These are phyloP conservation scores for Bombardia bombarda DNA, from an alignment of 495 filamentous ascomycete genomes.

Conservation along the genomic window DNA sequence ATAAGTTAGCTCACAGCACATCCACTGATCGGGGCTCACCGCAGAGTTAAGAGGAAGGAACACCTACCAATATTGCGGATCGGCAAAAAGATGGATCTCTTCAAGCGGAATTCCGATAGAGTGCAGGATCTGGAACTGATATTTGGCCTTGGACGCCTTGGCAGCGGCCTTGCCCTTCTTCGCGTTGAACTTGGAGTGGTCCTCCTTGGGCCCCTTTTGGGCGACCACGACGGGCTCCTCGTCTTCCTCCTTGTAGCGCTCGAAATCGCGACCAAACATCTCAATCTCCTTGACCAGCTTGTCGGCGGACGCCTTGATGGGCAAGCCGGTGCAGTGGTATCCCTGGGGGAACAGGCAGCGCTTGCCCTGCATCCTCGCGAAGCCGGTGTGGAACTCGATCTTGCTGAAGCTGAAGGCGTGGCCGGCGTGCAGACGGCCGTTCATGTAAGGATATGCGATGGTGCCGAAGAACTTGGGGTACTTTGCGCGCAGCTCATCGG, in stretches of 20 bases:
- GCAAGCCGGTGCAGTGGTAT: constrained; percentile 96
- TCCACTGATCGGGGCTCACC: too few species aligned
- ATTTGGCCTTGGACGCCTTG: constrained; percentile 80
- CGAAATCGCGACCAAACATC: constrained; percentile 83
- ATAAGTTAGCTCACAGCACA: too few species aligned
- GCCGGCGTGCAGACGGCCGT: constrained; percentile 80
- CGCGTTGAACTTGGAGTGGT: constrained; percentile 83
- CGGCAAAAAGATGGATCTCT: constrained; percentile 78
- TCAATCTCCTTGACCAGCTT: constrained; percentile 84
- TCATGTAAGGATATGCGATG: constrained; percentile 89
- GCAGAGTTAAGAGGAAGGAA: too few species aligned
- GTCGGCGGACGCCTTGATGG: constrained; percentile 95
- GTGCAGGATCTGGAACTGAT: constrained; percentile 49
- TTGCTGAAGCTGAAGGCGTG: constrained; percentile 81
- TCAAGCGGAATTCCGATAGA: constrained; percentile 68
- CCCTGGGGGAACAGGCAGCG: constrained; percentile 80
- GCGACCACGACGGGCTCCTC: constrained; percentile 8
- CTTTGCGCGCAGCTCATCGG: constrained; percentile 62
- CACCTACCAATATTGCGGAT: constrained; percentile 72
- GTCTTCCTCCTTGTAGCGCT: constrained; percentile 56
- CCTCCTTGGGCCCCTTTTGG: constrained; percentile 42
- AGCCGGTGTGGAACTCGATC: constrained; percentile 81
- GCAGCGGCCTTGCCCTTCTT: constrained; percentile 93
- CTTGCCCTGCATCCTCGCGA: constrained; percentile 83
- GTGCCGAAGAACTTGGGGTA: constrained; percentile 80